Evolutionary conservation across 441 rosid genomes (phyloP).

Genomic region (Isatis lusitanica): DNA sequence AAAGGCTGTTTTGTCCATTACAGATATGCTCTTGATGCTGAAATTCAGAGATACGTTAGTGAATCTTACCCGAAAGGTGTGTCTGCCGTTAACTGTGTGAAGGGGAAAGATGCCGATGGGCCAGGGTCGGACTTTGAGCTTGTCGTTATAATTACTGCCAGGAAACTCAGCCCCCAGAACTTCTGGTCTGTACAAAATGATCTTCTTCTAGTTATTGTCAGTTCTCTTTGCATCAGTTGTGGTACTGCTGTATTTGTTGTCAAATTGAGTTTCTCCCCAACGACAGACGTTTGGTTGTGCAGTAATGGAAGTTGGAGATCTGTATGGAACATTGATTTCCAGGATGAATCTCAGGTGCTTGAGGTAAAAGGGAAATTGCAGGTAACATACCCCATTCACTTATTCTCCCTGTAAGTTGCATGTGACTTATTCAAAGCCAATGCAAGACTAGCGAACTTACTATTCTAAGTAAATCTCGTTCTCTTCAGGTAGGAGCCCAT

Average conservation of each 20-base stretch:
- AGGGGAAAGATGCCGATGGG: constrained; percentile 81
- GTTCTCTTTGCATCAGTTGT: neutral
- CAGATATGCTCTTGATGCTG: constrained; percentile 87
- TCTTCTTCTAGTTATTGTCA: neutral
- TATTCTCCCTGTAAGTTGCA: neutral
- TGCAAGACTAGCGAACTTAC: neutral
- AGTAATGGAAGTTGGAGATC: constrained; percentile 99
- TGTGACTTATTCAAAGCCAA: neutral
- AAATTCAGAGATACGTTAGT: constrained; percentile 72
- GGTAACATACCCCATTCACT: constrained; percentile 42
- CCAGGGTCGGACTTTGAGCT: constrained; percentile 89
- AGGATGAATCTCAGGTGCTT: constrained; percentile 73
- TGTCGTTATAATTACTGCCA: constrained; percentile 82
- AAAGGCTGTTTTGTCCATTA: constrained; percentile 20
- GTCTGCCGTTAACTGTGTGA: constrained; percentile 70
- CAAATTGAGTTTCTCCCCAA: neutral
- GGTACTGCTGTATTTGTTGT: neutral
- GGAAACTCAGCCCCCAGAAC: constrained; percentile 86
- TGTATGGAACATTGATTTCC: constrained; percentile 81
- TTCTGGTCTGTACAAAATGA: constrained; percentile 65
- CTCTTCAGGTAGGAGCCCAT: constrained; percentile 86
- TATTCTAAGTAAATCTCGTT: neutral
- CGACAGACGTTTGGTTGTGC: constrained; percentile 10
- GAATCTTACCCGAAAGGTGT: constrained; percentile 96
- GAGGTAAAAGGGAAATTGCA: constrained; percentile 78